Evolutionary conservation across 129 eudicot species (phyloP).

Genomic region (Tagetes patula): DNA sequence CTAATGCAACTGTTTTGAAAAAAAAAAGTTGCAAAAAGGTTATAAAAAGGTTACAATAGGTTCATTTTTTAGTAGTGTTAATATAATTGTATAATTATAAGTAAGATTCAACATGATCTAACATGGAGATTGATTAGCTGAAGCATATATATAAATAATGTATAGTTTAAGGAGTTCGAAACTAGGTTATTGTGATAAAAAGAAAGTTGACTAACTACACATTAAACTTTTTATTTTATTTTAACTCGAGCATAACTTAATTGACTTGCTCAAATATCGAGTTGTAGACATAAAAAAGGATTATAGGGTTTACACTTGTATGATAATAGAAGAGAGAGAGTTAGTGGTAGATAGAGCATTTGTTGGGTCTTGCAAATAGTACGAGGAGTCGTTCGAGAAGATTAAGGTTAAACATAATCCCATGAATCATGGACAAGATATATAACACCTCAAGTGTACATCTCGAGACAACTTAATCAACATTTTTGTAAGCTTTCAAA

Average conservation of each 20-base stretch:
- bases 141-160: too few relatives aligned
- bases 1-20: too few relatives aligned
- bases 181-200: background rate
- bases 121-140: too few relatives aligned
- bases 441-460: slow-evolving; percentile 2
- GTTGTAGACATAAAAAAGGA: background rate
- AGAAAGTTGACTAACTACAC: slow-evolving; percentile 13
- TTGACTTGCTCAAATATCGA: slow-evolving; percentile 28
- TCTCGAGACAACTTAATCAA: slow-evolving; percentile 20
- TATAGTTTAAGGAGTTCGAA: background rate
- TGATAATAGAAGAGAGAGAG: background rate
- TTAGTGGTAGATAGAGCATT: slow-evolving; percentile 1
- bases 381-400: slow-evolving; percentile 31
- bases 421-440: slow-evolving; percentile 31
- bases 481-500: slow-evolving; percentile 18
- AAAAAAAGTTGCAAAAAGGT: too few relatives aligned
- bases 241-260: background rate
- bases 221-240: background rate
- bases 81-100: too few relatives aligned
- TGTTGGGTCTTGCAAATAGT: slow-evolving; percentile 20
- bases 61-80: too few relatives aligned
- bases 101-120: too few relatives aligned
- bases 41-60: too few relatives aligned
- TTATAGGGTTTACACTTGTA: slow-evolving; percentile 3
- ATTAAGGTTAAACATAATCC: slow-evolving; percentile 28